Conservation (phyloP, 2,329 filamentous ascomycete genomes). For the Diaporthe sp. region DNA sequence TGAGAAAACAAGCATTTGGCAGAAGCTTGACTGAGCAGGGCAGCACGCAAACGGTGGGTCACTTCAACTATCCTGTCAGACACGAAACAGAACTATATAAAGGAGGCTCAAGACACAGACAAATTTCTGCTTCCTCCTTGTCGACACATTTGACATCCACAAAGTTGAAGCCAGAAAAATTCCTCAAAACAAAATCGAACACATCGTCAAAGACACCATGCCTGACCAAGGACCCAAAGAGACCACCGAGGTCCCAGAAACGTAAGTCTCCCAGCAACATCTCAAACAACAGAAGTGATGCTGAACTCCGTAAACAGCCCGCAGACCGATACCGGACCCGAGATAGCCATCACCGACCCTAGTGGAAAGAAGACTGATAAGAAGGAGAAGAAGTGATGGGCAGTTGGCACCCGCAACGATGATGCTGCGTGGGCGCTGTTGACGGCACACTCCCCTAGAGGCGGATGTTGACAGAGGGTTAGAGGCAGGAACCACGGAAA, state of each 20-base stretch:
- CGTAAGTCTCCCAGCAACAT: background rate
- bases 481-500: too few species aligned
- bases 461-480: background rate
- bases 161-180: background rate
- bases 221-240: background rate
- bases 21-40: background rate
- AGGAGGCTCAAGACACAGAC: background rate
- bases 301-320: background rate
- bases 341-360: background rate
- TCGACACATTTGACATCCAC: background rate
- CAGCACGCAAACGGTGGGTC: too few species aligned
- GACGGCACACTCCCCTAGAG: too few species aligned
- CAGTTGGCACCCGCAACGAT: background rate
- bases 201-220: background rate
- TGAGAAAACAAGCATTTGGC: background rate
- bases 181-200: background rate
- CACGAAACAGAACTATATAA: background rate
- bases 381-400: background rate
- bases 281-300: background rate
- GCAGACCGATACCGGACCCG: too few species aligned
- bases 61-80: background rate
- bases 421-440: background rate
- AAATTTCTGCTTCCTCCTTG: background rate
- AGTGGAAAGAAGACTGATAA: background rate
- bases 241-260: background rate